A percentile compares a stretch with the other conserved stretches of the same genome.
phyloP scores from a whole-genome alignment of 1,284 basidiomycete genomes.

The Hemileia vastatrix region DNA sequence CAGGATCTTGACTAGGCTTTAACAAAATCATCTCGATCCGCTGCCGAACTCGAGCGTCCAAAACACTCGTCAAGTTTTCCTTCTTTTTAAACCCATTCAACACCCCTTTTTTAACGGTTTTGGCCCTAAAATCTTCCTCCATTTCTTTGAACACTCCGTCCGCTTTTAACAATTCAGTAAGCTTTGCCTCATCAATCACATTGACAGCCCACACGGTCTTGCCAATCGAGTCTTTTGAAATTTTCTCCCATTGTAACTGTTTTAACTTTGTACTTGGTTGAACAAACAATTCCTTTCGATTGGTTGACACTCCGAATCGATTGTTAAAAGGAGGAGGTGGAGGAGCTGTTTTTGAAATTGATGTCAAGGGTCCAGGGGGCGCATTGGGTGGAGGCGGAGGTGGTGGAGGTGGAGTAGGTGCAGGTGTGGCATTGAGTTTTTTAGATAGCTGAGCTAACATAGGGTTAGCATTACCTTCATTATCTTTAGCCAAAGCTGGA shows the following conservation, averaged over 20 bases:
- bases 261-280: constrained; percentile 89
- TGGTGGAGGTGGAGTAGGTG: constrained; percentile 49
- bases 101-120: constrained; percentile 59
- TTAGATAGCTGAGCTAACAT: constrained; percentile 26
- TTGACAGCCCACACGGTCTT: constrained; percentile 76
- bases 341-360: constrained; percentile 29
- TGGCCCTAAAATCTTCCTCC: constrained; percentile 97
- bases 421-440: constrained; percentile 39
- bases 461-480: no score
- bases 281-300: constrained; percentile 69
- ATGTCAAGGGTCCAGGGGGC: constrained; percentile 39
- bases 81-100: constrained; percentile 56
- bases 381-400: constrained; percentile 23
- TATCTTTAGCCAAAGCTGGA: constrained; percentile 36
- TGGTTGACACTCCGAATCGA: constrained; percentile 27
- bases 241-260: constrained; percentile 97
- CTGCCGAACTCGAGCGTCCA: constrained; percentile 79
- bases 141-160: constrained; percentile 91
- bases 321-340: constrained; percentile 38
- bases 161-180: constrained; percentile 64
- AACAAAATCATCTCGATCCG: constrained; percentile 84
- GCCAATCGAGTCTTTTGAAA: constrained; percentile 67
- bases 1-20: constrained; percentile 56
- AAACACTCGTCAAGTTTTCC: constrained; percentile 78
- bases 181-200: constrained; percentile 60